phyloP scores from a whole-genome alignment of 805 yeast genomes.

The Candida insectalens region DNA sequence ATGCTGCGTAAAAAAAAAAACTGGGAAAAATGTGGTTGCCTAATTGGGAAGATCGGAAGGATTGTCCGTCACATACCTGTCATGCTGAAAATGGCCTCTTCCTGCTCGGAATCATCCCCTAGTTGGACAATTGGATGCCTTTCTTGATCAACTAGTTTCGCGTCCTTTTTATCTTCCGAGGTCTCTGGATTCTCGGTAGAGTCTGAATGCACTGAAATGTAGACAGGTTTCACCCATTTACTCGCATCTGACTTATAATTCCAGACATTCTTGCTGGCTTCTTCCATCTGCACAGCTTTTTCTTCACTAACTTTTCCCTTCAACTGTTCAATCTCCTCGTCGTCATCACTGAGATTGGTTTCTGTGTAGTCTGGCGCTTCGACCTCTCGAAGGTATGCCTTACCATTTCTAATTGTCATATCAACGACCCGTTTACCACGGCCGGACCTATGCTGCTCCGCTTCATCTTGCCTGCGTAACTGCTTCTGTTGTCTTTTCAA shows the following conservation, averaged over 20 bases:
- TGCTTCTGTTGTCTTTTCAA: slow-evolving; percentile 79
- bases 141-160: slow-evolving; percentile 5
- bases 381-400: slow-evolving; percentile 55
- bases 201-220: slow-evolving; percentile 9
- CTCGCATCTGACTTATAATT: slow-evolving; percentile 45
- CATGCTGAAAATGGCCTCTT: slow-evolving; percentile 19
- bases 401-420: slow-evolving; percentile 73
- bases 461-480: slow-evolving; percentile 51
- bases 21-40: too few relatives aligned
- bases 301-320: slow-evolving; percentile 26
- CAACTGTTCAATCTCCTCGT: slow-evolving; percentile 27
- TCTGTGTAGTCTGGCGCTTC: slow-evolving; percentile 13
- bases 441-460: slow-evolving; percentile 53
- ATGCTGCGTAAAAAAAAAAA: slow-evolving; percentile 1
- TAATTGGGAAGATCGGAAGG: background rate
- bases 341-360: slow-evolving; percentile 23
- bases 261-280: slow-evolving; percentile 37
- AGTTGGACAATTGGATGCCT: slow-evolving; percentile 19
- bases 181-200: background rate
- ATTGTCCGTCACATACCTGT: slow-evolving; percentile 12
- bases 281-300: slow-evolving; percentile 18
- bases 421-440: slow-evolving; percentile 68
- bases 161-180: slow-evolving; percentile 1
- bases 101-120: slow-evolving; percentile 23
- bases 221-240: slow-evolving; percentile 40